A percentile compares a stretch with the other conserved stretches of the same genome.
Evolutionary conservation across 768 basidiomycete species (phyloP).

Genomic region (Psilocybe azurescens): DNA sequence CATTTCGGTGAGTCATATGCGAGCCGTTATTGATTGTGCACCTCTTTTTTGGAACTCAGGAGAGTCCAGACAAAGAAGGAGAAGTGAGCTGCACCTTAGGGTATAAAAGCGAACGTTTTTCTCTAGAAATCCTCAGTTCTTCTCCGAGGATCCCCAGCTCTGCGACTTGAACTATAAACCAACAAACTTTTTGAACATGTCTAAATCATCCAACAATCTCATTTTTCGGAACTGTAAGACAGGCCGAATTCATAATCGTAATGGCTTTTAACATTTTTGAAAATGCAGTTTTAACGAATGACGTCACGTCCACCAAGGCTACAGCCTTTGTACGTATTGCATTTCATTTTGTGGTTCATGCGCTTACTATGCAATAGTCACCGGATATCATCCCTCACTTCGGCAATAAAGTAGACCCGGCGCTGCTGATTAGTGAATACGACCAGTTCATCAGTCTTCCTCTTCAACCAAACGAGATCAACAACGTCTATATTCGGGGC

Average conservation of each 20-base stretch:
- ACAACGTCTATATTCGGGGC: not conserved
- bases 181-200: not conserved
- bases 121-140: not conserved
- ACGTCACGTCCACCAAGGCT: not conserved
- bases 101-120: not conserved
- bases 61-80: no score
- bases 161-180: not conserved
- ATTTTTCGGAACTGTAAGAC: conserved; percentile 2
- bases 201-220: not conserved
- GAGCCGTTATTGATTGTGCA: no score
- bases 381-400: conserved; percentile 3
- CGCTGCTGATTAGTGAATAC: not conserved
- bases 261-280: no score
- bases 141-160: not conserved
- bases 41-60: no score
- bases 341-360: not conserved
- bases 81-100: no score
- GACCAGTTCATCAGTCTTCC: not conserved
- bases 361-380: not conserved
- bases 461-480: conserved; percentile 2
- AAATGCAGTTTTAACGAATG: not conserved
- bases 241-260: no score
- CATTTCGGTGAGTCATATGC: no score
- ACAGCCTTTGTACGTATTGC: not conserved
- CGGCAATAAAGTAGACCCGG: not conserved